A percentile compares a stretch with the other conserved stretches of the same genome.
Evolutionary conservation across 768 basidiomycete species (phyloP).

Genomic region (Sarcodon aspratus): DNA sequence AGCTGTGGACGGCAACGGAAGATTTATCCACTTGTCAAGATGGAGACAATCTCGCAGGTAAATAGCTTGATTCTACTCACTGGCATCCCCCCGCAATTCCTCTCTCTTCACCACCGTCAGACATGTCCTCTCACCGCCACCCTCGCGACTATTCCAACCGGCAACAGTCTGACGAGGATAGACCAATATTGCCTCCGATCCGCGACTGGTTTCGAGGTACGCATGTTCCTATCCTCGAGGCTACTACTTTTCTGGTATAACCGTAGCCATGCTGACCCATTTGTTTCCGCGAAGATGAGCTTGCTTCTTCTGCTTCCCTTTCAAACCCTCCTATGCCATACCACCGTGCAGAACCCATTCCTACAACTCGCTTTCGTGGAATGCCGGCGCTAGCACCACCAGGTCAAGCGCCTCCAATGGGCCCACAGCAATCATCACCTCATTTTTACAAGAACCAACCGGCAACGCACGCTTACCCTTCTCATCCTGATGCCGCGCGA

Average conservation of each 20-base stretch:
- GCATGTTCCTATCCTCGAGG: constrained; percentile 8
- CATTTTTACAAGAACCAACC: too few species aligned
- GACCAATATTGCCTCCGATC: constrained; percentile 62
- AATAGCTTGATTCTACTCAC: too few species aligned
- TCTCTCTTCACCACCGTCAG: background rate
- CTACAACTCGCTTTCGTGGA: constrained; percentile 12
- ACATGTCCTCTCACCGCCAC: background rate
- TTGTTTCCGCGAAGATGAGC: constrained; percentile 12
- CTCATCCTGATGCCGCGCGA: too few species aligned
- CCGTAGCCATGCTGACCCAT: background rate
- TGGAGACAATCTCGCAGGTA: too few species aligned
- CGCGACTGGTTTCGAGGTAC: constrained; percentile 58
- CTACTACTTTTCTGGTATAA: background rate
- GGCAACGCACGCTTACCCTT: too few species aligned
- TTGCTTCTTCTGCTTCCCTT: constrained; percentile 10
- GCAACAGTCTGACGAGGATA: constrained; percentile 17
- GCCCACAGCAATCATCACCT: too few species aligned
- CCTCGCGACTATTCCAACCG: constrained; percentile 10
- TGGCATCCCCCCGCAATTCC: background rate
- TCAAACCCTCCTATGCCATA: too few species aligned
- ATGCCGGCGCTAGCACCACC: too few species aligned
- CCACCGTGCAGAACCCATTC: constrained; percentile 7
- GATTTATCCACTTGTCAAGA: too few species aligned
- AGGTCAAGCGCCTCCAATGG: too few species aligned
- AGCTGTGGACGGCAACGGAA: too few species aligned